A percentile compares a stretch with the other conserved stretches of the same genome.
Evolutionary conservation across 2,329 filamentous ascomycete species (phyloP).

Genomic region (Alternaria consortialis): DNA sequence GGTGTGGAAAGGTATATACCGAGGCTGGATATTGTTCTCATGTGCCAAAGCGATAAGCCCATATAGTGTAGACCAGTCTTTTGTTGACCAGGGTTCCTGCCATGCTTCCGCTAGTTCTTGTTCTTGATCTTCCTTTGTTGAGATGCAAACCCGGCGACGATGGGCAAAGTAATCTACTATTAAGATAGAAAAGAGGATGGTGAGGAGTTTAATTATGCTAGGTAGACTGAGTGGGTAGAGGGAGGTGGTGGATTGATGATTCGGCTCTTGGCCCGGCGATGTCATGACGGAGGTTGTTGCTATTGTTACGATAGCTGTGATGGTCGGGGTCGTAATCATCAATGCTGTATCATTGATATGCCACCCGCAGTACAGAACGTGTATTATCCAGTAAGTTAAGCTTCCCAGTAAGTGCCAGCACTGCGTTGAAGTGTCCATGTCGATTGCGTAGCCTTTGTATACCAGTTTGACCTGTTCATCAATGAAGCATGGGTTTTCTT

Average conservation of each 20-base stretch:
- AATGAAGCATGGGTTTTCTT: not conserved
- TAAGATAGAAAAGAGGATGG: not conserved
- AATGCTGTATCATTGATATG: not conserved
- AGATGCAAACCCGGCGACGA: not conserved
- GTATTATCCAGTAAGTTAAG: not conserved
- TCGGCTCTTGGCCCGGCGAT: not conserved
- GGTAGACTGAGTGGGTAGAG: not conserved
- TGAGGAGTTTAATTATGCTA: not conserved
- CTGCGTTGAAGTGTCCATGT: not conserved
- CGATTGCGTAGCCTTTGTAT: not conserved
- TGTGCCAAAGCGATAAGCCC: not conserved
- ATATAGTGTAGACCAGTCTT: conserved; percentile 2
- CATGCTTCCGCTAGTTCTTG: not conserved
- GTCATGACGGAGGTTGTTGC: not conserved
- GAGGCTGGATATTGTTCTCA: not conserved
- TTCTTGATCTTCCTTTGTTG: not conserved
- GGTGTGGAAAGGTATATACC: not conserved
- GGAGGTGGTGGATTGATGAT: not conserved
- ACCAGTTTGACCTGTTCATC: not conserved
- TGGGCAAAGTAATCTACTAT: not conserved
- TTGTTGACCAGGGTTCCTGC: not conserved
- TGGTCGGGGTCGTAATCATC: not conserved
- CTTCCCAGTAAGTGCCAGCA: not conserved
- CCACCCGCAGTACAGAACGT: too few species aligned
- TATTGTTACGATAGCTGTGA: not conserved